Evolutionary conservation across 2,329 filamentous ascomycete genomes (phyloP), one percentile per base, ranked within the genome.

Genomic region (Lomentospora prolificans): DNA sequence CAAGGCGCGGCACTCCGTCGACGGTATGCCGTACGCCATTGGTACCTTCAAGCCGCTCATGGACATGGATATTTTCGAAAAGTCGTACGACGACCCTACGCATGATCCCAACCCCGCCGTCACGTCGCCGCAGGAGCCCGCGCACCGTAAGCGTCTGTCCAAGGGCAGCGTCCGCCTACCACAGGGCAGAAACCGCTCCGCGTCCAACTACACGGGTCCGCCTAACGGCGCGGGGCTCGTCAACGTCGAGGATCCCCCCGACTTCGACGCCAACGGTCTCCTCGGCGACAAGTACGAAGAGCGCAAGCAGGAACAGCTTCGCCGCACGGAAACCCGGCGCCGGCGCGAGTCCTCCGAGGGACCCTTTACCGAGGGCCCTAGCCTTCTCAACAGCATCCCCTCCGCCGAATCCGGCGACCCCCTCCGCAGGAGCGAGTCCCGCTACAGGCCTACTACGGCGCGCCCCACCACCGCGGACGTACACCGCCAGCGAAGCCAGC

Each of bases 1-100:
- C 56, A 69, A 67, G 27, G 64, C 69, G 31, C 69, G 68, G 55
- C 60, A 73, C 46, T 75, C 75, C 2, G 64, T 73, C 2, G 76
- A 78, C 36, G 74, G 78, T 58, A 75, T 67, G 62, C 80, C 72
- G 55, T 87, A 76, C 75, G 82, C 72, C 62, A 85, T 88, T 53
- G 86, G 85, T 4, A 77, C 80, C 1, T 87, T 87, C 67, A 76
- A 82, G 60, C 86, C 88, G 1, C 69, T 90, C 3, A 67, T 90
- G 7, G 82, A 89, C 58, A 70, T 84, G 64, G 73, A 78, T 39
- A 74, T 77, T 6, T 82, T 85, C 61, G 75, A 80, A 57, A 76
- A 77, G 62, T 72, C 75, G 7, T 58, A 77, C 1, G 76, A 77
- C 10, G 72, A 78, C 12, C 76, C 75, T 54, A 74, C 55, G 6